Evolutionary conservation across 306 rosid genomes (phyloP), one percentile per base, ranked within the genome.

Genomic region (Quercus ilex): DNA sequence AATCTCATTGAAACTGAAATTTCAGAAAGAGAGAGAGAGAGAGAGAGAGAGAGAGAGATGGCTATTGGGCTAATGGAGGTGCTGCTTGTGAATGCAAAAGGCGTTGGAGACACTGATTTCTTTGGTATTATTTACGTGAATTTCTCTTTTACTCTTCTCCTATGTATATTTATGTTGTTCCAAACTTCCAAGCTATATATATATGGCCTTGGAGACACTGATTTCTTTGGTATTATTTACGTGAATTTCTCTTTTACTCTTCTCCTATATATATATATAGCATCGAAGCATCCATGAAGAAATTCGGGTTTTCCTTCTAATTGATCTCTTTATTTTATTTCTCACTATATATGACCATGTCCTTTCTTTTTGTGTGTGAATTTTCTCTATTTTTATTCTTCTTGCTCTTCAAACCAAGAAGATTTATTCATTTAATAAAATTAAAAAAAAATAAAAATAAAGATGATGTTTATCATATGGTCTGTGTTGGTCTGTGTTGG

Each of bases 51-150:
- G 49, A 77, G 18, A 76, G 71, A 65, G 15, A 89, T 89, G 92
- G 86, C 90, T 56, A 69, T 78, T 69, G 92, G 92, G 67, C 60
- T 73, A 33, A 33, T 89, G 87, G 92, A 89, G 82, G 87, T 89
- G 56, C 62, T 35, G 72, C 76, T 89, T 78, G 77, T 73, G 55
- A 79, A 76, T 63, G 92, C 96, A 11, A 94, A 89, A 75, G 88
- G 85, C 13, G 88, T 93, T 51, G 75, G 75, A 11, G 75, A 83
- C 83, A 30, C 83, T 33, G 90, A 92, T 86, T 52, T 89, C 70
- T 43, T 92, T 68, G 93, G 97, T 93, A 85, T 57, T 18, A 19
- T 64, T n/a, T 30, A 9, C 21, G 51, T 31, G 5, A 31, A 52
- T 59, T 38, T 64, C 28, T 70, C 19, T 52, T 31, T 75, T 17